Percentiles rank a stretch among this genome's conserved stretches.
Evolutionary conservation across 2,329 filamentous ascomycete genomes (phyloP).

Genomic region (Trichoderma asperellum): DNA sequence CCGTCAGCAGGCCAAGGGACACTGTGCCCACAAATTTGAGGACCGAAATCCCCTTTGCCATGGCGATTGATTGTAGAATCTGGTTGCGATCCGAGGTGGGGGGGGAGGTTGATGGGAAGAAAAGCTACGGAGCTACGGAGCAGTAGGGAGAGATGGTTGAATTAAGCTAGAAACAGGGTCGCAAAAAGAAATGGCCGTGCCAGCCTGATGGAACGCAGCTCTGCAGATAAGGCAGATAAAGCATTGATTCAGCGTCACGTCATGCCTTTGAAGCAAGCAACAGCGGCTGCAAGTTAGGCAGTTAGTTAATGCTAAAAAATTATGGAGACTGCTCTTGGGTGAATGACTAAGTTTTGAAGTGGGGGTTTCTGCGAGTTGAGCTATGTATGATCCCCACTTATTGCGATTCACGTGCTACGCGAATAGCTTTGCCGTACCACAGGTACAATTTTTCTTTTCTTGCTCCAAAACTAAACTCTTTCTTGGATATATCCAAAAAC

Average conservation of each 20-base stretch:
- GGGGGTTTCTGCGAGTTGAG: background rate
- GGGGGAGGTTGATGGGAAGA: background rate
- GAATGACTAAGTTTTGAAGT: background rate
- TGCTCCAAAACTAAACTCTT: background rate
- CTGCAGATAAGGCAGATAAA: conserved; percentile 1
- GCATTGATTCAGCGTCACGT: conserved; percentile 17
- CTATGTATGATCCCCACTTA: background rate
- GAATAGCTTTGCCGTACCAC: conserved; percentile 13
- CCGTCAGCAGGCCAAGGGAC: conserved; percentile 84
- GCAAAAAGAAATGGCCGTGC: conserved; percentile 14
- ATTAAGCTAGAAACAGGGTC: conserved; percentile 5
- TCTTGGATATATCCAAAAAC: background rate
- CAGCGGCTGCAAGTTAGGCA: background rate
- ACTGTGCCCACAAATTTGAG: conserved; percentile 94
- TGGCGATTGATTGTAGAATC: conserved; percentile 53
- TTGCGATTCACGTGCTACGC: conserved; percentile 18
- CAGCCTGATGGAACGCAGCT: conserved; percentile 1
- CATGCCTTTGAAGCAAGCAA: conserved; percentile 8
- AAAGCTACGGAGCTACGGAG: background rate
- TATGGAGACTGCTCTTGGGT: background rate
- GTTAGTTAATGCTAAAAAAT: background rate
- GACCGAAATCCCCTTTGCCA: conserved; percentile 70
- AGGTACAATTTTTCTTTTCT: conserved; percentile 17
- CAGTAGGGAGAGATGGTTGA: background rate
- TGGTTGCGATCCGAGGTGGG: background rate